Evolutionary conservation across 345 rosid species (phyloP).

Genomic region (Ceriops tagal): DNA sequence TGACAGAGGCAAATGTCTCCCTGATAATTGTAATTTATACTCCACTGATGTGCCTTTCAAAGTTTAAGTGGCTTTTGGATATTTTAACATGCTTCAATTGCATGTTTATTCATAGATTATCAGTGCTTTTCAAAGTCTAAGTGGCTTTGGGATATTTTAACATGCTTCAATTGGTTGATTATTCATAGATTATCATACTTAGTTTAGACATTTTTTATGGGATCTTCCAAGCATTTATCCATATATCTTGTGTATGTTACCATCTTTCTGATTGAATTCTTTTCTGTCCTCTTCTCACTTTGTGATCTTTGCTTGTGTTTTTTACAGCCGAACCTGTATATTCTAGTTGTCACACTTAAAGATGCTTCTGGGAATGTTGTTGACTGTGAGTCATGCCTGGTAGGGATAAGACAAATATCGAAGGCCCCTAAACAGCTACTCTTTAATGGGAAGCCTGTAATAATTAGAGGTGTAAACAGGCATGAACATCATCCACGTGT

Average conservation of each 20-base stretch:
- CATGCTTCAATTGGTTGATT: background rate
- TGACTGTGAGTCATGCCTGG: slow-evolving; percentile 91
- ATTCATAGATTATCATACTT: background rate
- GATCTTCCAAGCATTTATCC: background rate
- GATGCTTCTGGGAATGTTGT: slow-evolving; percentile 67
- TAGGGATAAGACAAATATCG: slow-evolving; percentile 78
- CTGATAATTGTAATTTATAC: too few species aligned
- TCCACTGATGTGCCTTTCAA: too few species aligned
- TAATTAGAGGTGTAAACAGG: slow-evolving; percentile 93
- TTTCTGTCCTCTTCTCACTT: background rate
- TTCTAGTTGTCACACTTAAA: slow-evolving; percentile 74
- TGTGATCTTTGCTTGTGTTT: slow-evolving; percentile 19
- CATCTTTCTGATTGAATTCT: background rate
- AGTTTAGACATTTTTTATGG: background rate
- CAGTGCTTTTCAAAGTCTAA: too few species aligned
- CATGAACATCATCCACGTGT: slow-evolving; percentile 99
- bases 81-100: background rate
- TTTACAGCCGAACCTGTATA: slow-evolving; percentile 80
- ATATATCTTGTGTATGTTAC: background rate
- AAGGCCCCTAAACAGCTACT: slow-evolving; percentile 91
- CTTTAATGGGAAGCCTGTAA: slow-evolving; percentile 81
- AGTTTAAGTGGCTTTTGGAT: too few species aligned
- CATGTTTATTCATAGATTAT: background rate
- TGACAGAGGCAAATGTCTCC: too few species aligned
- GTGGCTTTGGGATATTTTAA: background rate